A percentile compares a stretch with the other conserved stretches of the same genome.
These are phyloP conservation scores for Euphorbia celastroides DNA, from an alignment of 441 rosid genomes.

Conservation along the genomic window DNA sequence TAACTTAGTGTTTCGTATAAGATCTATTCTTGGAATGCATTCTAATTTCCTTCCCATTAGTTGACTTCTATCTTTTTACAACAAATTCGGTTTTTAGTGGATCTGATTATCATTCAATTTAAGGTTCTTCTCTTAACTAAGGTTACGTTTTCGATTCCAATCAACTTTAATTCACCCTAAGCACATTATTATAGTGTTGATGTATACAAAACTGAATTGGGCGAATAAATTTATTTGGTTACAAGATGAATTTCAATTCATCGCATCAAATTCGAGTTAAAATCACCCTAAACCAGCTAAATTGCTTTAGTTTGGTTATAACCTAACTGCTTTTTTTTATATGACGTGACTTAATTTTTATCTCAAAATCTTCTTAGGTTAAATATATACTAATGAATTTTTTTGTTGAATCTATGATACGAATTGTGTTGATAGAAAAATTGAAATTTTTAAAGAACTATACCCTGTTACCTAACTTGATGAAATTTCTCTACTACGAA, in stretches of 20 bases:
- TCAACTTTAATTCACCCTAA: background rate
- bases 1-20: constrained; percentile 6
- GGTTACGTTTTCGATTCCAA: background rate
- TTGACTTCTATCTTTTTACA: background rate
- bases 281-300: background rate
- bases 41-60: background rate
- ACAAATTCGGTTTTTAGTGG: background rate
- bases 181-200: background rate
- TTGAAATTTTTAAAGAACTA: too few relatives aligned
- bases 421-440: too few relatives aligned
- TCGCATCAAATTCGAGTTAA: background rate
- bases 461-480: too few relatives aligned
- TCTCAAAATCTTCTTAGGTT: background rate
- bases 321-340: background rate
- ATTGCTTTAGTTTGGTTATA: background rate
- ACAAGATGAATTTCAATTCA: background rate
- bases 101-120: background rate
- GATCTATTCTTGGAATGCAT: constrained; percentile 29
- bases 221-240: background rate
- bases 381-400: background rate
- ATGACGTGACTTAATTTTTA: too few relatives aligned
- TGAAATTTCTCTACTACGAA: too few relatives aligned
- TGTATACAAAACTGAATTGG: background rate
- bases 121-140: background rate
- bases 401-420: background rate